phyloP scores from a whole-genome alignment of 305 asterid species.

The Fraxinus velutina region DNA sequence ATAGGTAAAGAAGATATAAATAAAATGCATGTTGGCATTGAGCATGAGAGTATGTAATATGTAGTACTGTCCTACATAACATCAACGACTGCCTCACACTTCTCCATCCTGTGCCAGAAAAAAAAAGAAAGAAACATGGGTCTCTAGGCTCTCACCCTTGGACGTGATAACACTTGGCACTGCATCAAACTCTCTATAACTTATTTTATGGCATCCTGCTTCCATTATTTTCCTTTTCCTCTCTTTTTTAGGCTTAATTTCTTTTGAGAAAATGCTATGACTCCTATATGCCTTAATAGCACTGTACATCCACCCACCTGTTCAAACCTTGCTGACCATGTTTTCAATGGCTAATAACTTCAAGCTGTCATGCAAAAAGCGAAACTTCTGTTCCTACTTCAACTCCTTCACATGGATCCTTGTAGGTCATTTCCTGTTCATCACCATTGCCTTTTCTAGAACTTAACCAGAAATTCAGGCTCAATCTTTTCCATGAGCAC shows the following conservation, averaged over 20 bases:
- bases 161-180: neutral
- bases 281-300: neutral
- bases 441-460: neutral
- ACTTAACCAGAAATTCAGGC: neutral
- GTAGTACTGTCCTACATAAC: neutral
- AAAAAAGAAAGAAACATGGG: neutral
- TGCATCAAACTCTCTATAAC: neutral
- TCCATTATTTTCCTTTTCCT: neutral
- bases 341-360: neutral
- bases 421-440: neutral
- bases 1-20: slow-evolving; percentile 1
- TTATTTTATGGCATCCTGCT: neutral
- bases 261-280: neutral
- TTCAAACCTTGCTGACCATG: neutral
- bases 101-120: neutral
- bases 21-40: neutral
- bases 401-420: neutral
- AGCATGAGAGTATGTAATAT: slow-evolving; percentile 1
- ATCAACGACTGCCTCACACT: neutral
- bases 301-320: neutral
- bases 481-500: neutral
- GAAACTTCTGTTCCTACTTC: neutral
- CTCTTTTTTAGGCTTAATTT: neutral
- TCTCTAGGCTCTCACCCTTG: neutral
- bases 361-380: neutral